Evolutionary conservation across 495 filamentous ascomycete genomes (phyloP).

Genomic region (Hypoxylon crocopeplum): DNA sequence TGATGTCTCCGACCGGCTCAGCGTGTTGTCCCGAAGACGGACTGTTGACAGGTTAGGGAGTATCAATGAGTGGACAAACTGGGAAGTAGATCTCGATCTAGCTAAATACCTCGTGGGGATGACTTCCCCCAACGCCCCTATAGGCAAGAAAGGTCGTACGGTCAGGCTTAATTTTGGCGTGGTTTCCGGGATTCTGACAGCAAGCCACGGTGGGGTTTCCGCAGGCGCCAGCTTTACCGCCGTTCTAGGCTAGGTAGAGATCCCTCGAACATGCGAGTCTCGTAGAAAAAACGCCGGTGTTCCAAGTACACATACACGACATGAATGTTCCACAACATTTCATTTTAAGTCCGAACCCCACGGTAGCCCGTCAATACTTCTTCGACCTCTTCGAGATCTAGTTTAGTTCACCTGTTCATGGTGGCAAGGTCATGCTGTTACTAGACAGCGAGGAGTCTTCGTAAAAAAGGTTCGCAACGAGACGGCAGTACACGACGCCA

Average conservation of each 20-base stretch:
- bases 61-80: not conserved
- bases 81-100: slow-evolving; percentile 36
- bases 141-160: slow-evolving; percentile 2
- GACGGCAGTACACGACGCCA: slow-evolving; percentile 27
- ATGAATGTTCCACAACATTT: slow-evolving; percentile 19
- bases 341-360: slow-evolving; percentile 3
- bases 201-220: slow-evolving; percentile 28
- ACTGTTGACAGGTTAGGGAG: slow-evolving; percentile 10
- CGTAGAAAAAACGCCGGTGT: slow-evolving; percentile 5
- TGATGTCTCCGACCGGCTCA: slow-evolving; percentile 13
- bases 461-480: not conserved
- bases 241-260: slow-evolving; percentile 5
- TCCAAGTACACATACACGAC: slow-evolving; percentile 2
- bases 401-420: not conserved
- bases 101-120: slow-evolving; percentile 22
- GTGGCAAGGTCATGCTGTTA: slow-evolving; percentile 38
- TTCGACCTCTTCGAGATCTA: not conserved
- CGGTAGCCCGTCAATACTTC: slow-evolving; percentile 1
- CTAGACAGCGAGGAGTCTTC: slow-evolving; percentile 35
- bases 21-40: slow-evolving; percentile 14
- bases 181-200: slow-evolving; percentile 20
- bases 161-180: slow-evolving; percentile 10
- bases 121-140: slow-evolving; percentile 15
- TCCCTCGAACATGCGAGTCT: slow-evolving; percentile 15
- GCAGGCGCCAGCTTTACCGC: slow-evolving; percentile 31